Conservation (phyloP, 129 eudicot species). For the Flaveria brownii region DNA sequence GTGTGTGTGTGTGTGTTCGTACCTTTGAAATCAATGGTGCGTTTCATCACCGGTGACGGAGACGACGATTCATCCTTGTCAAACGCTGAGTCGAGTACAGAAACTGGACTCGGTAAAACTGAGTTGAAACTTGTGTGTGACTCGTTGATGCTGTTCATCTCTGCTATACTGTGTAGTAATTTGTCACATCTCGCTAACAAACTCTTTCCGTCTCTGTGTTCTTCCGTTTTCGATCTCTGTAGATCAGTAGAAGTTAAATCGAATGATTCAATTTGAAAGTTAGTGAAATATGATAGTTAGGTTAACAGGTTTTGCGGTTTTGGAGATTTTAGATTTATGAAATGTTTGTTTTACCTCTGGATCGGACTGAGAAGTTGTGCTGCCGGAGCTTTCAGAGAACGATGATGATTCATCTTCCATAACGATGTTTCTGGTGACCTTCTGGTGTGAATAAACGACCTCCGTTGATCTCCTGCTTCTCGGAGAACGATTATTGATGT, state of each 20-base stretch:
- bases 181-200: conserved; percentile 84
- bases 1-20: conserved; percentile 20
- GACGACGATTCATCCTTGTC: conserved; percentile 72
- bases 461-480: conserved; percentile 44
- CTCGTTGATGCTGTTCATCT: conserved; percentile 62
- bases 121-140: conserved; percentile 79
- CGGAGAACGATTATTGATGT: conserved; percentile 51
- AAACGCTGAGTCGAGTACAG: conserved; percentile 81
- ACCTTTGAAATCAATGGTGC: conserved; percentile 88
- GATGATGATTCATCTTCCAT: conserved; percentile 81
- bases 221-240: conserved; percentile 71
- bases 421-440: conserved; percentile 24
- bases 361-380: conserved; percentile 79
- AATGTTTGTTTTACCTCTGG: conserved; percentile 55
- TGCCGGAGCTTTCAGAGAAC: conserved; percentile 68
- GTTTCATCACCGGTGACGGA: conserved; percentile 67
- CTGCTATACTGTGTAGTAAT: conserved; percentile 78
- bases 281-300: neutral
- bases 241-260: neutral
- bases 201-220: conserved; percentile 69
- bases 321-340: neutral
- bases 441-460: conserved; percentile 39
- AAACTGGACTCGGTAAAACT: conserved; percentile 41
- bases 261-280: neutral
- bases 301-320: neutral